Conservation (phyloP, 2,329 filamentous ascomycete species). For the Pyricularia sp. region DNA sequence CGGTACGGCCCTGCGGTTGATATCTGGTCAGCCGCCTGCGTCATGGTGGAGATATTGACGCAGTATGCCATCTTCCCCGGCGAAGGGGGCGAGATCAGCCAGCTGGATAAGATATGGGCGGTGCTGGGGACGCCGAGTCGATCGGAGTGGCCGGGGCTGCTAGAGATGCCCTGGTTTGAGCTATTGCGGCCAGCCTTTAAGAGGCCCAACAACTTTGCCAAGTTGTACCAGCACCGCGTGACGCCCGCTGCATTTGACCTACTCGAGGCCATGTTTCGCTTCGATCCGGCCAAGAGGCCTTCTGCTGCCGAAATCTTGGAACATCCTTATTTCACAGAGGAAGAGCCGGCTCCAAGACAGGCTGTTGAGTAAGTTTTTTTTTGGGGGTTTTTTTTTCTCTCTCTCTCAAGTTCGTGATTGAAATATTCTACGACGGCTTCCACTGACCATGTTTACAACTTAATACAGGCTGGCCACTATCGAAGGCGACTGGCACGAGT, state of each 20-base stretch:
- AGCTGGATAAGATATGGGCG: constrained; percentile 94
- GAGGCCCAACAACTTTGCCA: constrained; percentile 65
- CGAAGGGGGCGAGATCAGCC: constrained; percentile 89
- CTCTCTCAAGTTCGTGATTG: neutral
- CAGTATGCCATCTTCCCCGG: constrained; percentile 90
- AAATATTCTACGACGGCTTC: neutral
- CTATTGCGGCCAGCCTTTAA: constrained; percentile 71
- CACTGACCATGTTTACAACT: constrained; percentile 4
- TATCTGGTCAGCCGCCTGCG: constrained; percentile 95
- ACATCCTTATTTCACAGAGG: constrained; percentile 79
- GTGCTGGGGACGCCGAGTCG: constrained; percentile 81
- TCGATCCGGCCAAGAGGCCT: constrained; percentile 77
- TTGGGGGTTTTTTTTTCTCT: neutral
- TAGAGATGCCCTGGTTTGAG: constrained; percentile 97
- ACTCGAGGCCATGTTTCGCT: constrained; percentile 75
- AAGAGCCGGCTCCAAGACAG: constrained; percentile 69
- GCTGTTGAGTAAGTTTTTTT: constrained; percentile 62
- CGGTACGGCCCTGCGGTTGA: constrained; percentile 85
- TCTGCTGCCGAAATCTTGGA: constrained; percentile 75
- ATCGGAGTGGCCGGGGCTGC: constrained; percentile 76
- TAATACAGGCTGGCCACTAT: constrained; percentile 58
- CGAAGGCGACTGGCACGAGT: constrained; percentile 96
- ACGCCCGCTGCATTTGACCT: constrained; percentile 77
- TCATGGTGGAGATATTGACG: constrained; percentile 94
- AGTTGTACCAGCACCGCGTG: constrained; percentile 70